Conservation (phyloP, 148 eudicot species). For the Euryodendron excelsum region DNA sequence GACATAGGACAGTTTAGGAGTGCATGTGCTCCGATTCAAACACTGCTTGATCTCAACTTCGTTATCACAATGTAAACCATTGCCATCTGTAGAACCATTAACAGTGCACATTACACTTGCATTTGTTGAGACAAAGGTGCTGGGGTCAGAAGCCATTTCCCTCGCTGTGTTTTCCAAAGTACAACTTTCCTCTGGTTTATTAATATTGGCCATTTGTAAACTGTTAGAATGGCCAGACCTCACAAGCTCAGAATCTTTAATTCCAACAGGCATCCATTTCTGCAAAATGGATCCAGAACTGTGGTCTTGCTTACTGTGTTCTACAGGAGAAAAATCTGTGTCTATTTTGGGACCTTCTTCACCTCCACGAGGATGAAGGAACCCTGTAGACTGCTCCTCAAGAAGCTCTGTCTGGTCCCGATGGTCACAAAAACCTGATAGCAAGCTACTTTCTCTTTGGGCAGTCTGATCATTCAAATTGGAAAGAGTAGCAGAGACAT, state of each 20-base stretch:
- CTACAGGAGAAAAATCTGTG: conserved; percentile 7
- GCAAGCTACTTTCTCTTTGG: not conserved
- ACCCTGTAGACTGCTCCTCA: not conserved
- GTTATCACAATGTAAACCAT: conserved; percentile 12
- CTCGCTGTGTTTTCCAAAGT: not conserved
- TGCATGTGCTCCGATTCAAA: not conserved
- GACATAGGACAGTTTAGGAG: not conserved
- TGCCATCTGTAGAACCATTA: not conserved
- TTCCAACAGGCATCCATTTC: conserved; percentile 21
- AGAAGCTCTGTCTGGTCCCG: conserved; percentile 4
- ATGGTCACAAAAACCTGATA: conserved; percentile 2
- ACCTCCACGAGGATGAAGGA: not conserved
- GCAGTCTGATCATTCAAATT: conserved; percentile 1
- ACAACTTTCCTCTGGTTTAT: not conserved
- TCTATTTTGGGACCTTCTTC: conserved; percentile 9
- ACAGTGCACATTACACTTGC: not conserved
- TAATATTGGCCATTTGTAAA: not conserved
- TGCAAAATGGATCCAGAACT: conserved; percentile 12
- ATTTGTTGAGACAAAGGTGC: conserved; percentile 1
- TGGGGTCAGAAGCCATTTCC: not conserved
- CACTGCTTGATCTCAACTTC: conserved; percentile 4
- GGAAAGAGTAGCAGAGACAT: conserved; percentile 8
- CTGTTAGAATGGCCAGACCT: conserved; percentile 6
- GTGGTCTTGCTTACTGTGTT: conserved; percentile 7
- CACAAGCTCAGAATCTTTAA: conserved; percentile 1